Evolutionary conservation across 2,329 filamentous ascomycete species (phyloP), one percentile per base, ranked within the genome.

Genomic region (Fusarium fracticaudum): DNA sequence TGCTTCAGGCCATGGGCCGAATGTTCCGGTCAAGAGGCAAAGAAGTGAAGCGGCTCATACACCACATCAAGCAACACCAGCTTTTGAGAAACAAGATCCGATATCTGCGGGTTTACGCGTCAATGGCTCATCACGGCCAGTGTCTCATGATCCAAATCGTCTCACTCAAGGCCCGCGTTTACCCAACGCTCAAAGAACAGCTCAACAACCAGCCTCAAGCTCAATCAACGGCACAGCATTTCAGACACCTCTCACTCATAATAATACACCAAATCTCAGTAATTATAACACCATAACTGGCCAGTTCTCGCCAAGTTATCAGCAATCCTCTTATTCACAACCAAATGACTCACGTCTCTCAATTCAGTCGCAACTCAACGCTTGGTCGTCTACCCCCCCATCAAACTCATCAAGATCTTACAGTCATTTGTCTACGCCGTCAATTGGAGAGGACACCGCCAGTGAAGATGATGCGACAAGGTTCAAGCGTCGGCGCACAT

Each of bases 401-500:
- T 12, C 64, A 22, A 41, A 38, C 18, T 47, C 54, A n/a, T 17
- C 53, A 1, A 47, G 41, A 17, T 47, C 64, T 14, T 37, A 51
- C 24, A 69, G 35, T 18, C 51, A 60, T 17, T 26, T 40, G 3
- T 62, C 54, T 40, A 58, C 64, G 3, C 60, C 29, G 13, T 71
- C 64, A 26, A 15, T 62, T 41, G 35, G 60, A n/a, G 63, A 53
- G 10, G 60, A 59, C 47, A 24, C 41, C 5, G 29, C 44, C 14
- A 53, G 54, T 6, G 61, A 63, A 20, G 47, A 48, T 15, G 43
- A 59, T 4, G 33, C 62, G 26, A 48, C 60, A 10, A 63, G 70
- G 12, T 33, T 51, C 31, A 78, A 77, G 22, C 63, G 74, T 14
- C 69, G 73, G 10, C 71, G 76, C 18, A 64, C 64, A 4, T 73